Percentiles rank a stretch among this genome's conserved stretches.
Evolutionary conservation across 2,329 filamentous ascomycete species (phyloP).

Genomic region (Onygenales sp.): DNA sequence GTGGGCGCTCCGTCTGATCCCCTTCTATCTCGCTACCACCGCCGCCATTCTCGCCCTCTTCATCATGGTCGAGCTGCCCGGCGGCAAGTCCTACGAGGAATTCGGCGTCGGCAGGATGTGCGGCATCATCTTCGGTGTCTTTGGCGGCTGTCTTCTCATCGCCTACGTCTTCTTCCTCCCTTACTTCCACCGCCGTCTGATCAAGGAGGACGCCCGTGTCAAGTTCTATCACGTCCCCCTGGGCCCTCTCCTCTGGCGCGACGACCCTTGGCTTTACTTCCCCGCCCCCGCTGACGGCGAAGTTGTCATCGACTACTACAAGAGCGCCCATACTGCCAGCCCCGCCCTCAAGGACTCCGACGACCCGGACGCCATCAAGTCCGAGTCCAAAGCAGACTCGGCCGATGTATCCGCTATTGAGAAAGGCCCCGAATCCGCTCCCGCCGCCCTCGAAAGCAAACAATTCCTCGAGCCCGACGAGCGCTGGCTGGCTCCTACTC

Average conservation of each 20-base stretch:
- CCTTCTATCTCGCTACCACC: constrained; percentile 41
- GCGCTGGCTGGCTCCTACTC: constrained; percentile 26
- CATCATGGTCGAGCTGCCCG: constrained; percentile 44
- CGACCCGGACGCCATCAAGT: constrained; percentile 2
- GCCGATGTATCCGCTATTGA: constrained; percentile 8
- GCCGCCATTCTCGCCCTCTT: constrained; percentile 46
- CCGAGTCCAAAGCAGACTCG: background rate
- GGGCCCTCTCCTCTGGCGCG: constrained; percentile 32
- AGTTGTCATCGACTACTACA: constrained; percentile 33
- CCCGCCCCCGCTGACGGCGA: constrained; percentile 27
- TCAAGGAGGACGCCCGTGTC: constrained; percentile 24
- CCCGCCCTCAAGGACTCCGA: constrained; percentile 3
- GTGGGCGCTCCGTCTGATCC: constrained; percentile 40
- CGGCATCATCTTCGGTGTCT: constrained; percentile 25
- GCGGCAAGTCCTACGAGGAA: constrained; percentile 18
- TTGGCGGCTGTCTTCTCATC: constrained; percentile 21
- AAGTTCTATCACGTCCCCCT: constrained; percentile 25
- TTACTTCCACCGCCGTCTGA: constrained; percentile 25
- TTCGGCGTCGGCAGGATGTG: constrained; percentile 20
- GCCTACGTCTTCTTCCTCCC: constrained; percentile 28
- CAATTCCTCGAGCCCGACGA: constrained; percentile 22
- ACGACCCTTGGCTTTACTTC: constrained; percentile 32
- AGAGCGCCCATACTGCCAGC: constrained; percentile 12
- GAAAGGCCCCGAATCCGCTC: constrained; percentile 12
- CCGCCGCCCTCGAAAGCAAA: constrained; percentile 14